These are phyloP conservation scores for Thelonectria rubi DNA, from an alignment of 2,329 filamentous ascomycete genomes.

Conservation along the genomic window DNA sequence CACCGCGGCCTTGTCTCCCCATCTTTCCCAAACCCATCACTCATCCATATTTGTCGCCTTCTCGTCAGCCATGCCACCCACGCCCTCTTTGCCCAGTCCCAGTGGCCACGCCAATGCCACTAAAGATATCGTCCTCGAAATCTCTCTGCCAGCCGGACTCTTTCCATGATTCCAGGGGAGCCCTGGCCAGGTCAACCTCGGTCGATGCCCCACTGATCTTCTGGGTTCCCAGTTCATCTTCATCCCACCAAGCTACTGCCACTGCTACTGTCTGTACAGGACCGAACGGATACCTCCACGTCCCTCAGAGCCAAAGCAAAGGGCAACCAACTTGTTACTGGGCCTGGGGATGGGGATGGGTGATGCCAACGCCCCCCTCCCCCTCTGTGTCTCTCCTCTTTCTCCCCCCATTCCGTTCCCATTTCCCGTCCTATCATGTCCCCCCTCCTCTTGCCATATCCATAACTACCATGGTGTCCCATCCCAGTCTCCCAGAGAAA, in stretches of 20 bases:
- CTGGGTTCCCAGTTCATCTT: constrained; percentile 32
- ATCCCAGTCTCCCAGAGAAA: constrained; percentile 12
- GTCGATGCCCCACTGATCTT: constrained; percentile 42
- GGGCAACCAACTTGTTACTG: constrained; percentile 7
- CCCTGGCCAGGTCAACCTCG: constrained; percentile 33
- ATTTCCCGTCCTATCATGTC: constrained; percentile 22
- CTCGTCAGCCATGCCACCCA: constrained; percentile 28
- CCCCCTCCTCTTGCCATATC: constrained; percentile 13
- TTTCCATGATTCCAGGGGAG: constrained; percentile 29
- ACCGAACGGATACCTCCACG: background rate
- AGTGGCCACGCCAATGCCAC: constrained; percentile 24
- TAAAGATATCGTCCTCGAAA: constrained; percentile 15
- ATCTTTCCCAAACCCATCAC: constrained; percentile 35
- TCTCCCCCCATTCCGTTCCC: constrained; percentile 15
- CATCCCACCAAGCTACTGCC: constrained; percentile 11
- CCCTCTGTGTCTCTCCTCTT: constrained; percentile 14
- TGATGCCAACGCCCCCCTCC: constrained; percentile 33
- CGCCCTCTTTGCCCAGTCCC: constrained; percentile 31
- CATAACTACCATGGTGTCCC: constrained; percentile 21
- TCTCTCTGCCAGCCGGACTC: constrained; percentile 21
- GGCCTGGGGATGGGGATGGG: constrained; percentile 30
- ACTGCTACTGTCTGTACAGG: background rate
- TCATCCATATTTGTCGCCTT: constrained; percentile 28
- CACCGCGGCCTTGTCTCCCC: constrained; percentile 30
- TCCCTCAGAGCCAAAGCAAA: constrained; percentile 13